phyloP scores from a whole-genome alignment of 176 grass and related monocot genomes.

The Ensete ventricosum region DNA sequence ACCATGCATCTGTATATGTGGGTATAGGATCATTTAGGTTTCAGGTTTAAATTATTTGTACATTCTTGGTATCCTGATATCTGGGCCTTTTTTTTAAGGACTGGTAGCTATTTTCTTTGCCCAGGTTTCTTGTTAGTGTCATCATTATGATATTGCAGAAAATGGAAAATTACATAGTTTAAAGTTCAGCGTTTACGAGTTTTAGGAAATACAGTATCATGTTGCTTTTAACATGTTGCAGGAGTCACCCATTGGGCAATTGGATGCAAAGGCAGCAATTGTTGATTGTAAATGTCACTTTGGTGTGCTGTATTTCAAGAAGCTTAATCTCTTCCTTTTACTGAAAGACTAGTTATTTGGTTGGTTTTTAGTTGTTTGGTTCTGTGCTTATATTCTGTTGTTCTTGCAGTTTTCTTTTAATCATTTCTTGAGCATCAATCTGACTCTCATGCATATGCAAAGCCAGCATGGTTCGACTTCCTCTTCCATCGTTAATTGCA shows the following conservation, averaged over 20 bases:
- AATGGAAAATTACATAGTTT: background rate
- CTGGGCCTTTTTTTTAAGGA: background rate
- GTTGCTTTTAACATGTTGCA: background rate
- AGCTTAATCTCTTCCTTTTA: background rate
- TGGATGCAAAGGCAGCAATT: background rate
- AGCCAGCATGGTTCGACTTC: background rate
- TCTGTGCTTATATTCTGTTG: background rate
- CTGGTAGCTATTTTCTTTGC: background rate
- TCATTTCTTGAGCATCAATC: background rate
- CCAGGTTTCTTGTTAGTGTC: background rate
- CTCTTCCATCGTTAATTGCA: background rate
- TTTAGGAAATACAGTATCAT: background rate
- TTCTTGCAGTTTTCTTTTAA: background rate
- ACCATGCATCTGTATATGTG: background rate
- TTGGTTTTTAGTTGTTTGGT: background rate
- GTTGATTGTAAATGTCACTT: background rate
- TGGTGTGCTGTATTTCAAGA: background rate
- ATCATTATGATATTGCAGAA: background rate
- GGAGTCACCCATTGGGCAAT: background rate
- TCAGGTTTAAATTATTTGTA: slow-evolving; percentile 7
- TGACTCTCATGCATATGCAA: background rate
- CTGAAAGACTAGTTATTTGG: background rate
- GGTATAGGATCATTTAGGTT: slow-evolving; percentile 9
- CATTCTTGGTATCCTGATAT: slow-evolving; percentile 1
- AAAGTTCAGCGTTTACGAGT: background rate